Evolutionary conservation across 352 stramenopile species (phyloP).

Genomic region (Globisporangium spiculum): DNA sequence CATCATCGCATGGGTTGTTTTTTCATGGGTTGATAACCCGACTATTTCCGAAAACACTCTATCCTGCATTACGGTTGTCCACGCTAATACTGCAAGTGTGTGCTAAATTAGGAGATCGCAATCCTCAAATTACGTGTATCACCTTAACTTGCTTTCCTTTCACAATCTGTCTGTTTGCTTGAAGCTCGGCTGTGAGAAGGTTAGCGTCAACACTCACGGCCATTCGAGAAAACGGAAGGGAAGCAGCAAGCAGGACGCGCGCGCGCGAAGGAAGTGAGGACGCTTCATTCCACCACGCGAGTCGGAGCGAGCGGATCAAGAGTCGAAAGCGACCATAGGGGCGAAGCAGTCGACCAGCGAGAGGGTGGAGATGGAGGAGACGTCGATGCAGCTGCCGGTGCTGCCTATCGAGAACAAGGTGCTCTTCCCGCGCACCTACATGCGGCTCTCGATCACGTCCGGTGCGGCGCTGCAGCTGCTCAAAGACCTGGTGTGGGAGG

Average conservation of each 20-base stretch:
- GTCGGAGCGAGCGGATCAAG: not conserved
- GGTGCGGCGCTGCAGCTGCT: conserved; percentile 64
- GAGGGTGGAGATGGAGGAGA: conserved; percentile 19
- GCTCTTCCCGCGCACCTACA: conserved; percentile 73
- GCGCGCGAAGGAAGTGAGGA: not conserved
- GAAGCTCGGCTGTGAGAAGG: conserved; percentile 3
- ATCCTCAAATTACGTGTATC: not conserved
- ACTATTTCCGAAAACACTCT: not conserved
- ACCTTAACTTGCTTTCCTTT: not conserved
- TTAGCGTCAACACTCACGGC: conserved; percentile 12
- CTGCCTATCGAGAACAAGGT: conserved; percentile 68
- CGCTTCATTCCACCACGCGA: not conserved
- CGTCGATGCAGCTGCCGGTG: conserved; percentile 50
- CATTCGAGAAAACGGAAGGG: conserved; percentile 12
- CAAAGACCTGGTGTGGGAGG: conserved; percentile 77
- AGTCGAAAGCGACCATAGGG: conserved; percentile 15
- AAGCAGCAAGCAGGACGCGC: not conserved
- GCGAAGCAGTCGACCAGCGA: conserved; percentile 20
- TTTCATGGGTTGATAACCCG: not conserved
- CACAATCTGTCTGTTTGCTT: not conserved
- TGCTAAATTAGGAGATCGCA: not conserved
- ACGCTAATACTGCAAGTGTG: not conserved
- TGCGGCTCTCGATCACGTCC: conserved; percentile 67
- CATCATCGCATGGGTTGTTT: not conserved
- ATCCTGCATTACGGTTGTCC: not conserved